Percentiles rank a stretch among this genome's conserved stretches.
Evolutionary conservation across 2,329 filamentous ascomycete genomes (phyloP).

Genomic region (Arthrobotrys megalospora): DNA sequence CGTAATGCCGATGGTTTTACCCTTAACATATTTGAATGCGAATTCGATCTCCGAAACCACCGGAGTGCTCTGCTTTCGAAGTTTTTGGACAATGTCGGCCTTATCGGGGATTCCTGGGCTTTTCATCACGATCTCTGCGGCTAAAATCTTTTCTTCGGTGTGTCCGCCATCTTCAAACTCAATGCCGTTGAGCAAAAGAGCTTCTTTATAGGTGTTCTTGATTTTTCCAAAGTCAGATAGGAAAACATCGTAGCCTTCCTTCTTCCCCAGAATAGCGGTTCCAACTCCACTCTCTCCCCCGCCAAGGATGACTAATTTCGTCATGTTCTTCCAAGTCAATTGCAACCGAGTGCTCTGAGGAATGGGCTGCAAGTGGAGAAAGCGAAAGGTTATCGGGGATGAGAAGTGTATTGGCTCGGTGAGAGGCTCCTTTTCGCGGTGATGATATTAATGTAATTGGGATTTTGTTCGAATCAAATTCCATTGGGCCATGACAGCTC

Average conservation of each 20-base stretch:
- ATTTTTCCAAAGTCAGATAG: slow-evolving; percentile 23
- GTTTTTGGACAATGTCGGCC: neutral
- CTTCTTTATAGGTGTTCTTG: slow-evolving; percentile 9
- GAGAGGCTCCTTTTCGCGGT: no score
- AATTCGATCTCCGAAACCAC: slow-evolving; percentile 25
- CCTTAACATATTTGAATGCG: neutral
- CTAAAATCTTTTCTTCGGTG: neutral
- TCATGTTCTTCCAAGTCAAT: neutral
- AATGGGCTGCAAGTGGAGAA: neutral
- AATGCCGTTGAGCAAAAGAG: neutral
- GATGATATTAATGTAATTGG: neutral
- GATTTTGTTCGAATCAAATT: no score
- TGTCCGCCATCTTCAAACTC: slow-evolving; percentile 6
- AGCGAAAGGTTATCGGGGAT: no score
- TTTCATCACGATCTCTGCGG: slow-evolving; percentile 9
- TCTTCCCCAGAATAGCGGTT: slow-evolving; percentile 25
- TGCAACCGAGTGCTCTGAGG: neutral
- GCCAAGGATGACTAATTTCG: slow-evolving; percentile 25
- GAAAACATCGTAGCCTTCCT: slow-evolving; percentile 12
- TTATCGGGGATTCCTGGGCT: slow-evolving; percentile 15
- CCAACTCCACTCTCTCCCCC: slow-evolving; percentile 27
- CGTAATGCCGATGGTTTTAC: slow-evolving; percentile 9
- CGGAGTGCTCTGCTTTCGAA: neutral
- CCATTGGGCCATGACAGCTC: no score
- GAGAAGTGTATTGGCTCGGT: no score